phyloP scores from a whole-genome alignment of 768 basidiomycete species.

The Cyclocybe aegerita region DNA sequence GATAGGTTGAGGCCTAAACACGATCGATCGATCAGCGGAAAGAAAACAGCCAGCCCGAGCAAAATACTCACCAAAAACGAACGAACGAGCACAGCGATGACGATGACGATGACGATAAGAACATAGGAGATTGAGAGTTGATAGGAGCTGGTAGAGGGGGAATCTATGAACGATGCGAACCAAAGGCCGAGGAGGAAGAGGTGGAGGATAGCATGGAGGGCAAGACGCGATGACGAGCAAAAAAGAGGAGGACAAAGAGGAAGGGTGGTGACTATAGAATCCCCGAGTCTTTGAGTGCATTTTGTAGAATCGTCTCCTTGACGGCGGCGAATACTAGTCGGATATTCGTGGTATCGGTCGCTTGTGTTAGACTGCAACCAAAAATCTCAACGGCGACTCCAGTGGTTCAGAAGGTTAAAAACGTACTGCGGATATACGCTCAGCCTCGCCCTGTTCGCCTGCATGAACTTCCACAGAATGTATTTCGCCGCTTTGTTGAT shows the following conservation, averaged over 20 bases:
- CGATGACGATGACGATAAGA: no score
- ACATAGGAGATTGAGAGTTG: no score
- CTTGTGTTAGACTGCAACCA: slow-evolving; percentile 71
- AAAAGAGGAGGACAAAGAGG: not conserved
- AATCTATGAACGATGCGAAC: no score
- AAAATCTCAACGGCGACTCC: slow-evolving; percentile 19
- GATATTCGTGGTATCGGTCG: slow-evolving; percentile 86
- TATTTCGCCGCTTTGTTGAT: slow-evolving; percentile 95
- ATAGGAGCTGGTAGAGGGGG: no score
- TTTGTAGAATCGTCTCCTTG: slow-evolving; percentile 92
- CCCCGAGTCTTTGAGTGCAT: slow-evolving; percentile 74
- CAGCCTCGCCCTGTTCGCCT: slow-evolving; percentile 62
- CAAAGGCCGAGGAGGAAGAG: no score
- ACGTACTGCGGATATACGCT: slow-evolving; percentile 90
- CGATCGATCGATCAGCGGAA: no score
- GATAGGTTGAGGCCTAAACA: no score
- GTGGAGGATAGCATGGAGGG: not conserved
- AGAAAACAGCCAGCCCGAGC: no score
- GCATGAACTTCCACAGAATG: slow-evolving; percentile 94
- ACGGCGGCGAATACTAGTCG: slow-evolving; percentile 82
- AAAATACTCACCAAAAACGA: no score
- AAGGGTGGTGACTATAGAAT: slow-evolving; percentile 17
- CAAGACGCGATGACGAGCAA: not conserved
- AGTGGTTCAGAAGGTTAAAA: not conserved
- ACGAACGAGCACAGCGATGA: no score